Evolutionary conservation across 768 basidiomycete genomes (phyloP), one percentile per base, ranked within the genome.

Genomic region (Suillus americanus): DNA sequence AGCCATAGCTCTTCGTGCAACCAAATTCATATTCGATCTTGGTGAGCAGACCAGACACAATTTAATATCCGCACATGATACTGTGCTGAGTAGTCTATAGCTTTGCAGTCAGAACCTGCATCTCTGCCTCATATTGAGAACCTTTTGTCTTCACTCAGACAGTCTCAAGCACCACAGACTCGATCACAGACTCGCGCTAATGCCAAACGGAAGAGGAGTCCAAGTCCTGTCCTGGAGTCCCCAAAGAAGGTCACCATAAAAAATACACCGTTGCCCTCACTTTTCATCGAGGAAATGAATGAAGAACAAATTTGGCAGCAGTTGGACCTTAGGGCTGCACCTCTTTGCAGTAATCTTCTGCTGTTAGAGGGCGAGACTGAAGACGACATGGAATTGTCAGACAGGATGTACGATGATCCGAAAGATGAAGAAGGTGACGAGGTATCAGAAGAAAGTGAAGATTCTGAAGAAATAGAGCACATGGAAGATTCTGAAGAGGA

Each of bases 291-390:
- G 25, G 89, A 84, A 20, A 89, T 97, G 86, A 90, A 88, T 68
- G 83, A 86, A 28, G 92, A 93, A 63, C 95, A 97, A 74, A 80
- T 98, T 33, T 99, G 97, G 97, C 89, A 89, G 46, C 97, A 99
- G 78, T 75, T 99, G 62, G 97, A 99, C 72, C 80, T 99, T 62
- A 81, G 93, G 51, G 81, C 89, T 18, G 84, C 86, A 66, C 84
- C 83, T 53, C 79, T 98, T 28, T 91, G 89, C 66, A 83, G 85
- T 48, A 83, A 90, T 59, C 77, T 97, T 48, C 84, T 91, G 56
- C 83, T 87, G 43, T 78, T 94, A 23, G 86, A 88, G 62, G 87
- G 83, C 33, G 81, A 81, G 9, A 74, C 70, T 20, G 79, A 75
- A 66, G 75, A 74, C 2, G 73, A 62, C 35, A 64, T n/a, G n/a